Evolutionary conservation across 2,329 filamentous ascomycete species (phyloP).

Genomic region (Thielaviopsis euricoi): DNA sequence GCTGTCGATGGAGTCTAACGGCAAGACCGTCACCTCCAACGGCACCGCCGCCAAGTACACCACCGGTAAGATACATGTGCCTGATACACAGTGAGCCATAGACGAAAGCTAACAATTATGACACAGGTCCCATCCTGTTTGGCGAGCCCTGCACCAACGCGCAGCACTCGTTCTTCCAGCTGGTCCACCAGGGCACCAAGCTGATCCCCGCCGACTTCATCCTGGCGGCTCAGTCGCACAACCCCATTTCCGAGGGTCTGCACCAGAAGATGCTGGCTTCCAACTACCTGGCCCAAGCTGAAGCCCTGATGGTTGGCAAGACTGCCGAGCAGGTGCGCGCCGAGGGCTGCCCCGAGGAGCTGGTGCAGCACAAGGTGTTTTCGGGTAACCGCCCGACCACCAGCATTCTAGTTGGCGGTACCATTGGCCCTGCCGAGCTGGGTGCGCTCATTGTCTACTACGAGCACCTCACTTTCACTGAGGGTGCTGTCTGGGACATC

Average conservation of each 20-base stretch:
- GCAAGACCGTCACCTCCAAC: constrained; percentile 88
- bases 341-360: constrained; percentile 54
- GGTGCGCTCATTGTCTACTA: constrained; percentile 97
- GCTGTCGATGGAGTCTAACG: constrained; percentile 98
- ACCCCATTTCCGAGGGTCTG: constrained; percentile 78
- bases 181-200: constrained; percentile 97
- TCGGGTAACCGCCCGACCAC: constrained; percentile 93
- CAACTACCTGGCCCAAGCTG: constrained; percentile 81
- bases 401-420: constrained; percentile 72
- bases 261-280: constrained; percentile 94
- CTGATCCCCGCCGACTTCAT: constrained; percentile 98
- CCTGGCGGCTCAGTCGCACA: constrained; percentile 88
- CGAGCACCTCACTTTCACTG: constrained; percentile 94
- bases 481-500: constrained; percentile 98
- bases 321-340: constrained; percentile 62
- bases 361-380: constrained; percentile 99
- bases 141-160: constrained; percentile 98
- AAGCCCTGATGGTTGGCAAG: constrained; percentile 85
- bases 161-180: constrained; percentile 99
- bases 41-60: constrained; percentile 90
- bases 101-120: constrained; percentile 13
- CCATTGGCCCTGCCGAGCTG: constrained; percentile 85
- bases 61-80: constrained; percentile 39
- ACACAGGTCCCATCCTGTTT: constrained; percentile 80
- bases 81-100: neutral